A percentile compares a stretch with the other conserved stretches of the same genome.
Evolutionary conservation across 176 grass and related monocot genomes (phyloP).

Genomic region (Guadua angustifolia): DNA sequence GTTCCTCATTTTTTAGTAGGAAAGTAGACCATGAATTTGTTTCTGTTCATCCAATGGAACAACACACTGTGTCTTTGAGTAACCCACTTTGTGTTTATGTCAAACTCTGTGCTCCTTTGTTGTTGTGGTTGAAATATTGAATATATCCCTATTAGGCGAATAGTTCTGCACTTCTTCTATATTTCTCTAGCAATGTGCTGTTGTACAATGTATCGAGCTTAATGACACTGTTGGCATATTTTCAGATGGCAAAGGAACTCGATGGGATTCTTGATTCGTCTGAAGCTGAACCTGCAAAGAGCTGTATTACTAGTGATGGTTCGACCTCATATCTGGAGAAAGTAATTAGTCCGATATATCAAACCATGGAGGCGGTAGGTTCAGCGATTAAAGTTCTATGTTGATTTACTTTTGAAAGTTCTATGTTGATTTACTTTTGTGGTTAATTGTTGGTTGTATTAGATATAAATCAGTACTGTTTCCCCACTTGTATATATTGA

Average conservation of each 20-base stretch:
- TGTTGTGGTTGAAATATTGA: background rate
- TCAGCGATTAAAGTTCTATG: conserved; percentile 16
- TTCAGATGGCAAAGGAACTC: conserved; percentile 94
- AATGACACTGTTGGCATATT: conserved; percentile 28
- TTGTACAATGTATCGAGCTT: conserved; percentile 20
- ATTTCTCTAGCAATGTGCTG: conserved; percentile 24
- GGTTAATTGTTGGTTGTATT: background rate
- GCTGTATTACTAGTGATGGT: conserved; percentile 56
- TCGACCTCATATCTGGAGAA: conserved; percentile 69
- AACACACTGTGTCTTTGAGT: conserved; percentile 6
- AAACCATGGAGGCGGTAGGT: conserved; percentile 72
- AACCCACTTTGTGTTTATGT: background rate
- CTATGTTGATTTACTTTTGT: conserved; percentile 43
- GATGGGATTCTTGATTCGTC: conserved; percentile 91
- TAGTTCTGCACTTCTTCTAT: background rate
- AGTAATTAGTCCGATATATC: conserved; percentile 89
- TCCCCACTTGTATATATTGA: background rate
- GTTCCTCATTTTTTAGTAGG: background rate
- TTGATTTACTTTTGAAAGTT: conserved; percentile 37
- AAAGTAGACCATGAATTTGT: conserved; percentile 22
- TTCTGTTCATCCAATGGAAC: conserved; percentile 1
- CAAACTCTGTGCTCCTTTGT: background rate
- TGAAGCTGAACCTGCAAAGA: conserved; percentile 66
- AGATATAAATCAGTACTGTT: conserved; percentile 14
- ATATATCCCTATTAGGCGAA: background rate